Percentiles rank a stretch among this genome's conserved stretches.
Evolutionary conservation across 148 eudicot genomes (phyloP).

Genomic region (Nepenthes mirabilis): DNA sequence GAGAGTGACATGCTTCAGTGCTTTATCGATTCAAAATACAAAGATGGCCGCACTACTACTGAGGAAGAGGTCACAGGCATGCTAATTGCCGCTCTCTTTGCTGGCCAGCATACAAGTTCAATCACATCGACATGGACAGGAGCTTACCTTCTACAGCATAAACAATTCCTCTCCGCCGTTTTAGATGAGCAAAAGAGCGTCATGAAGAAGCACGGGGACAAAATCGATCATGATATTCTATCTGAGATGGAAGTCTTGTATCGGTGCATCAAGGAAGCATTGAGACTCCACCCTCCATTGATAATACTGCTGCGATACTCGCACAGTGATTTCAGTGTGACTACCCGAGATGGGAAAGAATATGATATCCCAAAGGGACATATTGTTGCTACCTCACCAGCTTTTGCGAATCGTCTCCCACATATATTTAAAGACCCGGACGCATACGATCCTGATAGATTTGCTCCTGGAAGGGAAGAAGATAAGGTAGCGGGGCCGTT

Average conservation of each 20-base stretch:
- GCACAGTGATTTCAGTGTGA: constrained; percentile 75
- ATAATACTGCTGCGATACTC: constrained; percentile 81
- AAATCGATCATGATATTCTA: constrained; percentile 66
- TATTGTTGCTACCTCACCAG: constrained; percentile 91
- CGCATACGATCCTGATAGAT: constrained; percentile 74
- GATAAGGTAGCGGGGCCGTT: constrained; percentile 81
- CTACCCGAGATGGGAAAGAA: constrained; percentile 69
- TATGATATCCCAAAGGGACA: constrained; percentile 95
- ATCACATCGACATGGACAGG: constrained; percentile 96
- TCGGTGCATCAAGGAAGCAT: constrained; percentile 88
- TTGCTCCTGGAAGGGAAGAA: constrained; percentile 75
- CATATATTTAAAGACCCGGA: constrained; percentile 71
- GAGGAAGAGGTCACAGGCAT: constrained; percentile 84
- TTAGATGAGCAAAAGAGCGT: constrained; percentile 55
- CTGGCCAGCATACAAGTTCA: constrained; percentile 95
- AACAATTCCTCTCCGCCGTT: constrained; percentile 39
- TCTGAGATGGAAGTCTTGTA: constrained; percentile 81
- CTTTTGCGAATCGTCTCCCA: constrained; percentile 87
- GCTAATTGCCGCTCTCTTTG: constrained; percentile 90
- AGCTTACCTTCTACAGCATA: constrained; percentile 61
- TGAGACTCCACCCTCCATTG: constrained; percentile 90
- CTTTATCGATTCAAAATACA: constrained; percentile 92
- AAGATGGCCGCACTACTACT: constrained; percentile 76
- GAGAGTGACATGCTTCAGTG: constrained; percentile 85
- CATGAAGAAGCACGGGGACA: constrained; percentile 52